Conservation (phyloP, 306 rosid species). For the Echinosophora koreensis region DNA sequence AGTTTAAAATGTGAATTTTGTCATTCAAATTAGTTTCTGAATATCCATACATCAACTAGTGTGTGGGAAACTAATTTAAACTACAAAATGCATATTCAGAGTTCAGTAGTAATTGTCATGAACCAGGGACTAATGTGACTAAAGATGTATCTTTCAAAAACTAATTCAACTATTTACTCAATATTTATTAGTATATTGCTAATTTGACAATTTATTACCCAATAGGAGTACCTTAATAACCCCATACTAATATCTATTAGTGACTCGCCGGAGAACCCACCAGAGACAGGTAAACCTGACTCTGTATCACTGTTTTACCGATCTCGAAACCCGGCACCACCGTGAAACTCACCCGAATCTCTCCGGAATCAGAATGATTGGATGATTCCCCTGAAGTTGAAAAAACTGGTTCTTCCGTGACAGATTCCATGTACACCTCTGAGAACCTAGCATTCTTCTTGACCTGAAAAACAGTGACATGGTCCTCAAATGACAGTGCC, state of each 20-base stretch:
- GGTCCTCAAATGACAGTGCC: constrained; percentile 71
- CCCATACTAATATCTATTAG: background rate
- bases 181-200: background rate
- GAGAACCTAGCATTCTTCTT: constrained; percentile 77
- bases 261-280: constrained; percentile 41
- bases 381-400: constrained; percentile 48
- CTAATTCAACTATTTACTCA: background rate
- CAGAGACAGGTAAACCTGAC: constrained; percentile 82
- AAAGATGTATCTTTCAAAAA: background rate
- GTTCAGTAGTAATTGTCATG: background rate
- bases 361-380: constrained; percentile 38
- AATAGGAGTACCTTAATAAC: constrained; percentile 10
- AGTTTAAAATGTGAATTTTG: background rate
- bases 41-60: background rate
- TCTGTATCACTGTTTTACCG: constrained; percentile 73
- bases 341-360: constrained; percentile 73
- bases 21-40: background rate
- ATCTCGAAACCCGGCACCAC: constrained; percentile 91
- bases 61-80: background rate
- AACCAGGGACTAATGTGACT: background rate
- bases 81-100: background rate
- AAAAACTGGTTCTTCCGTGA: constrained; percentile 57
- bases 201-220: constrained; percentile 34
- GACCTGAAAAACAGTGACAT: constrained; percentile 70
- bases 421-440: constrained; percentile 92